Base-by-base conservation (phyloP, 768 basidiomycete species). In the Gloeophyllum trabeum region DNA sequence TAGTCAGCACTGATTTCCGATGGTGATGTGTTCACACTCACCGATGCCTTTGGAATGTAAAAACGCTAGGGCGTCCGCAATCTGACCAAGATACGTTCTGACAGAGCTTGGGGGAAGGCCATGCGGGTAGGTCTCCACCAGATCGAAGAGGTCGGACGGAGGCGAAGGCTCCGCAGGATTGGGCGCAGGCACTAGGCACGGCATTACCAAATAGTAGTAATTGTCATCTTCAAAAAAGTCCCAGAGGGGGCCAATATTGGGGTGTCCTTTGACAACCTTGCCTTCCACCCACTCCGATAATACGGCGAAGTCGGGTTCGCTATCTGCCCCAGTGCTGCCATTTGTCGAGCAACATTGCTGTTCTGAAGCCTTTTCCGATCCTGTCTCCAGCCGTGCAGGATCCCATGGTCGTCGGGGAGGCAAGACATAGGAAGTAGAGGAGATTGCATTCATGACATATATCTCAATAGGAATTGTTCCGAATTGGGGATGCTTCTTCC, bases 401-500 rank as follows among this genome's bases (percentile, higher is more conserved):
- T 91, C 79, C 88, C 88, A 93, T 19, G 91, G 81, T 45, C 87
- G 76, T 16, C 71, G 74, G 13, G 80, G 63, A 6, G 87, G 81
- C n/a, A 94, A 68, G 20, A 79, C 69, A 60, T 89, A 89, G 20
- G 79, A 70, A 3, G 78, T 85, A 48, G 81, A 75, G 38, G 88
- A 91, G 60, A 90, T 81, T 37, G 85, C 78, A 44, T 86, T 87
- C 88, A 91, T 86, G 55, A 91, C 87, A 57, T 85, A 87, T 20
- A 94, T 94, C 64, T 99, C 96, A 65, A 98, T 94, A 13, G 96
- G 94, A 53, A 98, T 96, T 5, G 96, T 96, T 43, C 94, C 94
- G 58, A 87, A 76, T 47, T 82, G 77, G 34, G 87, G 85, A 58
- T 99, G 94, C 55, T 87, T 88, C 67, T 98, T 98, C 96, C 96